Evolutionary conservation across 441 rosid genomes (phyloP), one percentile per base, ranked within the genome.

Genomic region (Bocquillonia castaneifolia): DNA sequence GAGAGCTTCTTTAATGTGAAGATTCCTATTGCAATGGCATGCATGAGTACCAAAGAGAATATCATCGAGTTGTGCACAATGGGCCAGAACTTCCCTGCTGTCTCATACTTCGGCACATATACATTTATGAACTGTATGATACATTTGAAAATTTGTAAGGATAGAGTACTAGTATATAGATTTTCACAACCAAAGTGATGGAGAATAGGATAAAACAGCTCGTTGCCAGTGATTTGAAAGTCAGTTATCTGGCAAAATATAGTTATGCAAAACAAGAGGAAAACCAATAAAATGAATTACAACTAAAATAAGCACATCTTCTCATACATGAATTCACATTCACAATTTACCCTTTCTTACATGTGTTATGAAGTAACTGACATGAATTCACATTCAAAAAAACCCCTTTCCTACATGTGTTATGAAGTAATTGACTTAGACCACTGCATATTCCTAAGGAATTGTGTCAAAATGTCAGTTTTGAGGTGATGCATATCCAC

Each of bases 1-100:
- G 97, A 84, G 66, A 90, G 83, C 73, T 86, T 76, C 88, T 91
- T 94, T 63, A 90, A 80, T 12, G 91, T 88, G 71, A 92, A 94
- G 45, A 89, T 79, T 59, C 97, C 98, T 51, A 92, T 74, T 42
- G 97, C 97, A 61, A 90, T 92, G 1, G 86, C 71, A 53, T 92
- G 99, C 96, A 92, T 94, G 76, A 94, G 83, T 62, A 92, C 72
- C 72, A 90, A 80, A 53, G 94, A 90, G 78, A 88, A 88, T 20
- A 92, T 84, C 73, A 80, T 90, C 18, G 90, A 82, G 75, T 78
- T 76, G 75, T 94, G 97, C 69, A 86, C 96, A 42, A 88, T 79
- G 15, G 97, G 97, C 97, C 97, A 94, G 71, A 86, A 91, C 71
- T 80, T 86, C 59, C 97, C 94, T 5, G 82, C 83, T 13, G 96